Evolutionary conservation across 306 rosid genomes (phyloP), one percentile per base, ranked within the genome.

Genomic region (Inga oerstediana): DNA sequence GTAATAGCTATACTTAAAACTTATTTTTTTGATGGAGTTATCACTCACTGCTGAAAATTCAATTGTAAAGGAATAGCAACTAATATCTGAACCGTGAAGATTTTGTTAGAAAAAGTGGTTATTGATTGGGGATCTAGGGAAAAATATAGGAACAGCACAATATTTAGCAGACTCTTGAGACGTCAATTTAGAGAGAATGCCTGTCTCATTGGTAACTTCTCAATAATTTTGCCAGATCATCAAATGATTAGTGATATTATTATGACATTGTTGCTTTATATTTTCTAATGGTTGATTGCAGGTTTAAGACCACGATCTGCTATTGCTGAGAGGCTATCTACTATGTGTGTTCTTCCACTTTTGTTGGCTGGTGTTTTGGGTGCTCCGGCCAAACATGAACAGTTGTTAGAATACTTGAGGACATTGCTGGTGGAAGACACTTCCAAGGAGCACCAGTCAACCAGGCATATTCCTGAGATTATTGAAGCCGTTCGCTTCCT

Each of bases 341-440:
- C 93, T 22, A 88, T 91, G 91, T 94, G 98, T 88, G 93, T 96
- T 83, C 84, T 94, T 43, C 99, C 99, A 22, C 92, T 96, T 86
- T 88, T 94, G 74, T 84, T 96, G 84, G 97, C 95, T 74, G 98
- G 98, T 84, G 94, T 96, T 85, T 88, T 96, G 85, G 92, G 98
- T 83, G 89, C 92, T 85, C 97, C 91, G 62, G 88, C 89, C 74
- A 91, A 94, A 87, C 91, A 62, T 3, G 89, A 90, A 72, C 83
- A 89, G 10, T 84, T 96, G 72, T 86, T 81, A 45, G 91, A 82
- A 88, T 92, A 91, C 84, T 89, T 96, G 86, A 92, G 95, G 87
- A 96, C 87, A 88, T 88, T 90, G 77, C 84, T 96, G 64, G 89
- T 92, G 64, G 97, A 90, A 85, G 93, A 88, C 78, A 83, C 81